These are phyloP conservation scores for Cornus florida DNA, from an alignment of 148 eudicot genomes.

Conservation along the genomic window DNA sequence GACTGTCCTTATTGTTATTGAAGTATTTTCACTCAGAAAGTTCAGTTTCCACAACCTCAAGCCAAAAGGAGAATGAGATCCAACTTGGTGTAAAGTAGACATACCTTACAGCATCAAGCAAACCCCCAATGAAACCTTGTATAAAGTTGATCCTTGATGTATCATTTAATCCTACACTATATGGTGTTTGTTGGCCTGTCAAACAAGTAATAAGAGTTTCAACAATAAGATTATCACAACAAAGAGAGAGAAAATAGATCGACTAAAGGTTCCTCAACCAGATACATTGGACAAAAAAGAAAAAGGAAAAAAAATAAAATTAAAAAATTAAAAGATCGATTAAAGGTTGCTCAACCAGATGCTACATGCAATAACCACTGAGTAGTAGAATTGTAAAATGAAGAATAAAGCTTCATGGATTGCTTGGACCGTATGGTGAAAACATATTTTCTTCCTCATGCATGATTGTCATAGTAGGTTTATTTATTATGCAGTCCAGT, in stretches of 20 bases:
- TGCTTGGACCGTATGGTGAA: background rate
- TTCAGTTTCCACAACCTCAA: background rate
- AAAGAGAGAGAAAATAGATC: no score
- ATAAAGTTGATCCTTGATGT: conserved; percentile 32
- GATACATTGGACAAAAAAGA: no score
- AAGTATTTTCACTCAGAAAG: no score
- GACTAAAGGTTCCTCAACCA: no score
- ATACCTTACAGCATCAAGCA: conserved; percentile 59
- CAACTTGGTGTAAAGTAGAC: background rate
- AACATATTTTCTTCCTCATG: no score
- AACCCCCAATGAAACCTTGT: conserved; percentile 26
- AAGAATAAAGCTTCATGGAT: background rate
- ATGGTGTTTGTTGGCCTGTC: conserved; percentile 36
- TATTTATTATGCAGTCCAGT: no score
- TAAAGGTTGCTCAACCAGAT: background rate
- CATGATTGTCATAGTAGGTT: no score
- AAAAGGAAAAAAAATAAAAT: no score
- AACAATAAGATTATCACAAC: background rate
- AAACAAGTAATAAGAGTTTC: background rate
- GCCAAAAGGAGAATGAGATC: background rate
- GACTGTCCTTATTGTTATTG: no score
- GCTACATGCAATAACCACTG: background rate
- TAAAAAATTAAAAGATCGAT: no score
- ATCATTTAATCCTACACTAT: conserved; percentile 29
- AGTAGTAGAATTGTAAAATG: background rate